phyloP scores from a whole-genome alignment of 495 filamentous ascomycete species.

The Trichoderma reesei region DNA sequence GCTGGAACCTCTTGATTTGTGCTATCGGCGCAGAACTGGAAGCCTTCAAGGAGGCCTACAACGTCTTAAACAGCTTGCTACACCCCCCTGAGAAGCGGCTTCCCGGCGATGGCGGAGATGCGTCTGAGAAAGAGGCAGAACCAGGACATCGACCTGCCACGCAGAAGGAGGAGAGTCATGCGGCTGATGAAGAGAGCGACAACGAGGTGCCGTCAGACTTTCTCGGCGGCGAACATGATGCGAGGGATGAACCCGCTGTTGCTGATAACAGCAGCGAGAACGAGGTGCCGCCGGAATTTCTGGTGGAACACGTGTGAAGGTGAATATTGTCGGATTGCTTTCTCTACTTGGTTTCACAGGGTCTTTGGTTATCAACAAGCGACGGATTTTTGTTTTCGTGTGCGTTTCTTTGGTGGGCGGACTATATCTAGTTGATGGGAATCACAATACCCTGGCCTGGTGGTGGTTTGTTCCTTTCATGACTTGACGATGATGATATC shows the following conservation, averaged over 20 bases:
- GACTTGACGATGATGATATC: too few species aligned
- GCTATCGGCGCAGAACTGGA: constrained; percentile 84
- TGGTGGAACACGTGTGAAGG: constrained; percentile 22
- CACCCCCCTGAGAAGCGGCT: constrained; percentile 18
- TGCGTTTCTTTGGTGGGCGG: not conserved
- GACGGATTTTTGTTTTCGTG: not conserved
- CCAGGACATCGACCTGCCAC: constrained; percentile 5
- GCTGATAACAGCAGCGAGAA: constrained; percentile 39
- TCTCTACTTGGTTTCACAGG: not conserved
- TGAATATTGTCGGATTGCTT: not conserved
- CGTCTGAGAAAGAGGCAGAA: constrained; percentile 11
- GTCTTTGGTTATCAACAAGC: not conserved
- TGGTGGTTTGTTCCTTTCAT: too few species aligned
- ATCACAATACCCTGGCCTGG: too few species aligned
- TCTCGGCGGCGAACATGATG: constrained; percentile 28
- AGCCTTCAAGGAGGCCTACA: constrained; percentile 62
- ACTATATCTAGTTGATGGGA: not conserved
- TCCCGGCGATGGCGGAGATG: constrained; percentile 15
- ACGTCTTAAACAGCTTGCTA: constrained; percentile 50
- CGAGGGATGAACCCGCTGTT: constrained; percentile 21
- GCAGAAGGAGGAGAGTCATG: not conserved
- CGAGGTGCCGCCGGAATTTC: constrained; percentile 31
- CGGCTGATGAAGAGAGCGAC: constrained; percentile 16
- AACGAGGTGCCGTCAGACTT: constrained; percentile 12
- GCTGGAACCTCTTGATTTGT: constrained; percentile 83